Evolutionary conservation across 2,329 filamentous ascomycete species (phyloP).

Genomic region (Pseudocercospora macadamiae): DNA sequence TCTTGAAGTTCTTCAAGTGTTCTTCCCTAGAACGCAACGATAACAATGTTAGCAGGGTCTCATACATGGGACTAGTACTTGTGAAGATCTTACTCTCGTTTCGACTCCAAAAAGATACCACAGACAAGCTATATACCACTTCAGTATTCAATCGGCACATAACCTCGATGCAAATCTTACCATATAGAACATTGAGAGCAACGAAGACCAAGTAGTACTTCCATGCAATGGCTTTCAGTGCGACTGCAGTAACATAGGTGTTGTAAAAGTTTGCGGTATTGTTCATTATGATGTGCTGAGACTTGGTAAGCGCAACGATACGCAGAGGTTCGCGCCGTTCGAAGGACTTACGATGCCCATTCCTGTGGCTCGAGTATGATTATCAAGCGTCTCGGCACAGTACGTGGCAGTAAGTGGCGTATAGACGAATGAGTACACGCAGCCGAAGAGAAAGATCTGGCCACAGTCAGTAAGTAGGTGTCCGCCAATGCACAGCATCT

Average conservation of each 20-base stretch:
- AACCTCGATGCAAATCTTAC: neutral
- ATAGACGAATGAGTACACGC: conserved; percentile 12
- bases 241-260: conserved; percentile 13
- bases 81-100: too few species aligned
- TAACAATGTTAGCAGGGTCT: too few species aligned
- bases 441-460: conserved; percentile 15
- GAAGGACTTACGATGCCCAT: conserved; percentile 10
- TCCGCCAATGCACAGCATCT: neutral
- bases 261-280: conserved; percentile 18
- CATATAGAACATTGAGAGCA: conserved; percentile 6
- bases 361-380: conserved; percentile 12
- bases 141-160: neutral
- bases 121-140: neutral
- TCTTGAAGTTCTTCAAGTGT: conserved; percentile 29
- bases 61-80: too few species aligned
- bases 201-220: conserved; percentile 16
- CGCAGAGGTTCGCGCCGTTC: neutral
- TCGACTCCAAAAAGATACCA: conserved; percentile 40
- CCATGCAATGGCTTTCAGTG: conserved; percentile 11
- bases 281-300: conserved; percentile 15
- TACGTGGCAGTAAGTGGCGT: conserved; percentile 14
- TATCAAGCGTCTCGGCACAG: conserved; percentile 12
- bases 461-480: neutral
- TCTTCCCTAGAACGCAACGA: too few species aligned
- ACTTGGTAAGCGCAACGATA: neutral